Conservation (phyloP, 768 basidiomycete genomes). For the Leccinum pellstonianum region DNA sequence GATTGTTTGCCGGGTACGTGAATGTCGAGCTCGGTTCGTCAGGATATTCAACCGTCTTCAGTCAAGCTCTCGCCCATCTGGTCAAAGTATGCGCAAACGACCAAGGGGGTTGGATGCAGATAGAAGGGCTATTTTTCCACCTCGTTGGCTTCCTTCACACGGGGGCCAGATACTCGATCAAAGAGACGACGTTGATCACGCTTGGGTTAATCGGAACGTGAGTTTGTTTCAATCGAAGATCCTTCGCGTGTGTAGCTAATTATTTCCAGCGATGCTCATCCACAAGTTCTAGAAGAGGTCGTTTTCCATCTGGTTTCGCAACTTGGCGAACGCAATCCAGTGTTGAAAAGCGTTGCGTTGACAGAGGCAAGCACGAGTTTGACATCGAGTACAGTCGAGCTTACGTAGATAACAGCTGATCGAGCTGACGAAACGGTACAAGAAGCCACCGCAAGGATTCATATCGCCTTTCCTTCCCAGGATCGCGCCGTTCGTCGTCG, state of each 20-base stretch:
- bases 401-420: conserved; percentile 46
- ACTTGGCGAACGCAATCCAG: conserved; percentile 63
- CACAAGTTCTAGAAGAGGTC: conserved; percentile 55
- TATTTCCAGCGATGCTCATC: conserved; percentile 44
- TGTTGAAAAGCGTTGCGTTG: conserved; percentile 66
- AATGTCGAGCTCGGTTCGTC: not conserved
- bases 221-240: not conserved
- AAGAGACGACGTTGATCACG: conserved; percentile 64
- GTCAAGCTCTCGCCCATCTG: conserved; percentile 47
- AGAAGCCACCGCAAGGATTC: conserved; percentile 63
- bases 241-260: conserved; percentile 5
- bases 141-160: conserved; percentile 50
- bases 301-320: conserved; percentile 64
- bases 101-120: conserved; percentile 33
- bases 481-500: conserved; percentile 64
- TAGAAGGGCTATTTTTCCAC: conserved; percentile 43
- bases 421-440: conserved; percentile 53
- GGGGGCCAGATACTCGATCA: conserved; percentile 42
- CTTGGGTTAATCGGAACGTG: conserved; percentile 55
- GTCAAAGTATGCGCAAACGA: conserved; percentile 42
- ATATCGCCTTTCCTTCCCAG: conserved; percentile 67
- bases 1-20: conserved; percentile 68
- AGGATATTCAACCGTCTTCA: conserved; percentile 19
- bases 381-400: not conserved
- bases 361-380: conserved; percentile 50